A percentile compares a stretch with the other conserved stretches of the same genome.
Conservation (phyloP, 257 asterid genomes). For the Solanum corneliomulleri region DNA sequence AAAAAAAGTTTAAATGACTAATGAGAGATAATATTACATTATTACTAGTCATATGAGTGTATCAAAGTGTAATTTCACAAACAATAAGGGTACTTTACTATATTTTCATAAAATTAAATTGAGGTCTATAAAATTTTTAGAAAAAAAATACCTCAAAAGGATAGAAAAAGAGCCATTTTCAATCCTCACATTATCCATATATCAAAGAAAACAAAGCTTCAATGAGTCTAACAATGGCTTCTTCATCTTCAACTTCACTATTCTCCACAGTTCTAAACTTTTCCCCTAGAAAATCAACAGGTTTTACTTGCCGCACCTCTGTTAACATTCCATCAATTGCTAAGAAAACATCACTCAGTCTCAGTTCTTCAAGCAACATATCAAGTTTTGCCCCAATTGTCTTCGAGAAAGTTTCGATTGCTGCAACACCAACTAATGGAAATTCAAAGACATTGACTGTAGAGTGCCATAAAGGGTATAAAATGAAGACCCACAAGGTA, state of each 20-base stretch:
- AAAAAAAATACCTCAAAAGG: neutral
- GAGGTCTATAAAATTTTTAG: neutral
- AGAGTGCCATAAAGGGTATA: constrained; percentile 41
- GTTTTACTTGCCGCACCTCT: constrained; percentile 15
- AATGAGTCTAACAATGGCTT: constrained; percentile 11
- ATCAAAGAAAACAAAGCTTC: neutral
- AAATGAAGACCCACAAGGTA: constrained; percentile 17
- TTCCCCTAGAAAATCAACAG: constrained; percentile 11
- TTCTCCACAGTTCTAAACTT: neutral
- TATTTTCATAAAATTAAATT: neutral
- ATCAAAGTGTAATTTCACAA: neutral
- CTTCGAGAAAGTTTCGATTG: constrained; percentile 7
- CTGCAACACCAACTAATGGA: constrained; percentile 6
- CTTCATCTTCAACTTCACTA: constrained; percentile 2
- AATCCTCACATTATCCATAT: neutral
- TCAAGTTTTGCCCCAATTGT: constrained; percentile 38
- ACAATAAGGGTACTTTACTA: neutral
- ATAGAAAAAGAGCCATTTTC: neutral
- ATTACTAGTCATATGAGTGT: too few relatives aligned
- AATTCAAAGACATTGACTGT: constrained; percentile 26
- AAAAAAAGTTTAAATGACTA: too few relatives aligned
- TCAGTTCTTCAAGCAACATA: constrained; percentile 44
- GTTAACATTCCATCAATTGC: constrained; percentile 10
- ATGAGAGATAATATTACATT: too few relatives aligned
- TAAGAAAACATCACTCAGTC: constrained; percentile 25